Conservation (phyloP, 2,329 filamentous ascomycete species). For the Stemphylium vesicarium region DNA sequence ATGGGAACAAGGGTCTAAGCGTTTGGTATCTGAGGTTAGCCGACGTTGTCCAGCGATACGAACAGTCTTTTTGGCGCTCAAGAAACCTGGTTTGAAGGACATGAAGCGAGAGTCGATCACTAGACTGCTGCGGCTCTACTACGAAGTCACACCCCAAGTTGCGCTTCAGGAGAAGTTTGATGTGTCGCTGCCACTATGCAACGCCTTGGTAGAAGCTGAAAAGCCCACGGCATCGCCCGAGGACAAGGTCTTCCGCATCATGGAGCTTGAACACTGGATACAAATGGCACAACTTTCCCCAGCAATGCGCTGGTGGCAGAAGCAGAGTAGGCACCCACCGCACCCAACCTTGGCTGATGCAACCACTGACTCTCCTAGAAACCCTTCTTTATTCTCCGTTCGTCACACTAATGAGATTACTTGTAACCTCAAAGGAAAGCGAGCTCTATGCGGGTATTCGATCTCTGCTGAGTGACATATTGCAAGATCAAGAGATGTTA, state of each 20-base stretch:
- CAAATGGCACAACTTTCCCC: slow-evolving; percentile 80
- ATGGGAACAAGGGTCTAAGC: slow-evolving; percentile 74
- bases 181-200: slow-evolving; percentile 76
- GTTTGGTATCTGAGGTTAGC: slow-evolving; percentile 76
- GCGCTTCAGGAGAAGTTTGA: slow-evolving; percentile 88
- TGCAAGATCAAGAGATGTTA: slow-evolving; percentile 71
- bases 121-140: slow-evolving; percentile 82
- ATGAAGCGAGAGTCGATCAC: slow-evolving; percentile 81
- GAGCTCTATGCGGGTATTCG: slow-evolving; percentile 60
- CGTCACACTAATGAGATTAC: slow-evolving; percentile 69
- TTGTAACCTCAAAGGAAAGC: slow-evolving; percentile 57
- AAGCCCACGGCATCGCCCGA: slow-evolving; percentile 46
- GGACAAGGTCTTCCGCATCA: slow-evolving; percentile 64
- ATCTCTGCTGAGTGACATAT: slow-evolving; percentile 65
- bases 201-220: slow-evolving; percentile 69
- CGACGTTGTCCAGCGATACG: slow-evolving; percentile 81
- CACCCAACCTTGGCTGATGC: not conserved
- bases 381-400: slow-evolving; percentile 71
- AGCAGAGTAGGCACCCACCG: slow-evolving; percentile 55
- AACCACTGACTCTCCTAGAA: slow-evolving; percentile 49
- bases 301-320: slow-evolving; percentile 90
- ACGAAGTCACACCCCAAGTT: slow-evolving; percentile 78
- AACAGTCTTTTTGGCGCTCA: slow-evolving; percentile 77
- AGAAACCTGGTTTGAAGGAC: slow-evolving; percentile 71
- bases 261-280: slow-evolving; percentile 82